These are phyloP conservation scores for Acrocalymma vagum DNA, from an alignment of 2,329 filamentous ascomycete species.

Conservation along the genomic window DNA sequence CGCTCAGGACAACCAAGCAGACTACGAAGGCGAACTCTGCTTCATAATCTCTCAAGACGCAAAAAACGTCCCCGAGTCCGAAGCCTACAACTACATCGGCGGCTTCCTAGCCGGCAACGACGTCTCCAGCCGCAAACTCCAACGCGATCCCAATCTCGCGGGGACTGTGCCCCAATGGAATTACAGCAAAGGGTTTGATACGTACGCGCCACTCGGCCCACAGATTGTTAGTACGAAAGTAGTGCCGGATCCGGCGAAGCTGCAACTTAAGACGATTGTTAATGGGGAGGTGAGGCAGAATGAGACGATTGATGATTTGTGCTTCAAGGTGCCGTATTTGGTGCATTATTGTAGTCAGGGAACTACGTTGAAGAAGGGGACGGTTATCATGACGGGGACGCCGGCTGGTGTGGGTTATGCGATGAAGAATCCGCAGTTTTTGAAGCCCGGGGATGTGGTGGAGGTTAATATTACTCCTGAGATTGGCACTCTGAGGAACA, in stretches of 20 bases:
- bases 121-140: slow-evolving; percentile 61
- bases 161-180: slow-evolving; percentile 65
- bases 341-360: slow-evolving; percentile 58
- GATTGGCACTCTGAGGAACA: slow-evolving; percentile 44
- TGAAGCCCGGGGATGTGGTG: slow-evolving; percentile 44
- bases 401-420: slow-evolving; percentile 50
- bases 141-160: slow-evolving; percentile 58
- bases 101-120: slow-evolving; percentile 66
- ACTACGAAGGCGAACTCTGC: slow-evolving; percentile 50
- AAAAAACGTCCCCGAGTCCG: slow-evolving; percentile 56
- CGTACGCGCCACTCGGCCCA: slow-evolving; percentile 63
- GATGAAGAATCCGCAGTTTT: slow-evolving; percentile 47
- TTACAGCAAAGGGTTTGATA: slow-evolving; percentile 67
- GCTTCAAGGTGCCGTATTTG: slow-evolving; percentile 56
- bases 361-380: slow-evolving; percentile 56
- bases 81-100: slow-evolving; percentile 60
- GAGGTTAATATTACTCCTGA: slow-evolving; percentile 39
- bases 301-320: slow-evolving; percentile 57
- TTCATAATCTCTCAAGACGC: slow-evolving; percentile 63
- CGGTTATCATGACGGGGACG: slow-evolving; percentile 61
- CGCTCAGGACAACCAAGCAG: slow-evolving; percentile 57
- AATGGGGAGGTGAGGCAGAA: slow-evolving; percentile 60
- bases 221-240: slow-evolving; percentile 54
- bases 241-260: slow-evolving; percentile 52
- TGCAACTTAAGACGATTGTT: slow-evolving; percentile 57